Evolutionary conservation across 225 moss, liverwort and hornwort species (phyloP).

Genomic region (Antitrichia curtipendula): DNA sequence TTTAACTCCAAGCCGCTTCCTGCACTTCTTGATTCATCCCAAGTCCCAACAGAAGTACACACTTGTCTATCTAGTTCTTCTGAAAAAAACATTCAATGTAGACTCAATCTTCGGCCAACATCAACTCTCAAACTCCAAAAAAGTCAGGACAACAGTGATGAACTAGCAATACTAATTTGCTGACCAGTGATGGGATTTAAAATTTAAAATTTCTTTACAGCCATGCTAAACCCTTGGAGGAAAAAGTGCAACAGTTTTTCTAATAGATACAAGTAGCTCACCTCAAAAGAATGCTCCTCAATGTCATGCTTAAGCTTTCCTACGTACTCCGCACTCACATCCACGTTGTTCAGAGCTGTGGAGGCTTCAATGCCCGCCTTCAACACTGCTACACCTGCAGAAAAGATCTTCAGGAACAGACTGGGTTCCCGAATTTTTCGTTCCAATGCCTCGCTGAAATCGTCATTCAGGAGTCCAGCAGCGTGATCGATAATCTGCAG

Average conservation of each 20-base stretch:
- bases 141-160: not conserved
- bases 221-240: not conserved
- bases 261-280: not conserved
- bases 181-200: not conserved
- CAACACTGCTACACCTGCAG: conserved; percentile 44
- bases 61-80: not conserved
- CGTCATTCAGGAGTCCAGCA: conserved; percentile 63
- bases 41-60: not conserved
- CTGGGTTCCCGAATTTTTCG: conserved; percentile 82
- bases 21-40: not conserved
- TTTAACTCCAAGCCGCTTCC: not conserved
- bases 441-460: conserved; percentile 80
- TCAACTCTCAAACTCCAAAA: not conserved
- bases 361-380: conserved; percentile 81
- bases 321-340: conserved; percentile 89
- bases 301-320: conserved; percentile 92
- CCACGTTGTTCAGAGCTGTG: conserved; percentile 84
- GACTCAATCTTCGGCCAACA: not conserved
- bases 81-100: not conserved
- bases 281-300: conserved; percentile 73
- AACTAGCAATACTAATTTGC: not conserved
- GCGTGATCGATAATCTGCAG: conserved; percentile 63
- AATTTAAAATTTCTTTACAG: not conserved
- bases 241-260: not conserved
- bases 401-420: conserved; percentile 62